Base-by-base conservation (phyloP, 140 eudicot genomes). In the Ambrosia hybrid region DNA sequence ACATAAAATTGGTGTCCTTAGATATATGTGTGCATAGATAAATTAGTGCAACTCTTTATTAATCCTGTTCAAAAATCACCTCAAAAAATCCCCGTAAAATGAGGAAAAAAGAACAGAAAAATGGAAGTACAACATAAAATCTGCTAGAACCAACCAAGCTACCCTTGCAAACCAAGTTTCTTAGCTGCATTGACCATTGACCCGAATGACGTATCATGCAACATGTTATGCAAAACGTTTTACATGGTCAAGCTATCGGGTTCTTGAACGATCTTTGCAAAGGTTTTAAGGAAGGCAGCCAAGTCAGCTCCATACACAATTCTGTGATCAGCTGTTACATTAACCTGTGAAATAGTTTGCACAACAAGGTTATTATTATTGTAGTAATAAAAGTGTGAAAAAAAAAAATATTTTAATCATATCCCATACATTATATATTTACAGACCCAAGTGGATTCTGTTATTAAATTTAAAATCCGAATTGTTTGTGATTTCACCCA, bases 251-350 rank as follows among this genome's bases (percentile, higher is more conserved):
- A 79, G 85, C 84, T 85, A 39, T 89, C 96, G 0, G 98, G 98
- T 76, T 85, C 80, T 81, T 81, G 85, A 78, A 89, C 65, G 63
- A 91, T 88, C 85, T 86, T 88, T 72, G 97, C 73, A 76, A 91
- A 91, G 68, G 96, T 91, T 55, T 92, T 83, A 68, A 92, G 95
- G 91, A 92, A 92, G 39, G 85, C 95, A 65, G 98, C 96, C 84
- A 92, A 83, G 70, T 92, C 98, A 6, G 96, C 98, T 30, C 96
- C 96, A 79, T 92, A 92, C 53, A 92, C 85, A 61, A 86, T 77
- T 75, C 96, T 68, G 85, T 92, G 96, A 81, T 92, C 98, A 65
- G 96, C 98, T 52, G 96, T 92, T 63, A 92, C 98, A 82, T 92
- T 92, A 78, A 92, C 98, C 97, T 92, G 79, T 9, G 70, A 80